phyloP scores from a whole-genome alignment of 768 basidiomycete species.

The Lentinula guzmanii region DNA sequence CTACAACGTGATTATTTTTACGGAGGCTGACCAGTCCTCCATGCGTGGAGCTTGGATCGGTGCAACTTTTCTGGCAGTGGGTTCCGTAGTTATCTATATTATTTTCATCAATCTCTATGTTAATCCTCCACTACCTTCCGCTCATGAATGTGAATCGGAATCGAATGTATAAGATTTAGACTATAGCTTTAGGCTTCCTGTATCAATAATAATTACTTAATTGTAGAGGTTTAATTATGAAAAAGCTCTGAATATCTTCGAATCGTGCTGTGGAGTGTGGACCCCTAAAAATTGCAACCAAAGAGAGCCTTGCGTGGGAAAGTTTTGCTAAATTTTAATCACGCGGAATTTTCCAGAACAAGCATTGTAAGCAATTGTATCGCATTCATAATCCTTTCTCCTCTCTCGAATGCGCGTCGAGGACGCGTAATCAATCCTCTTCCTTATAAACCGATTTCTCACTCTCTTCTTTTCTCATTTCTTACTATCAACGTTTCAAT shows the following conservation, averaged over 20 bases:
- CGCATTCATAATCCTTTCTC: too few relatives aligned
- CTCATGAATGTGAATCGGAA: not conserved
- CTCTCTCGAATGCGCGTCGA: not conserved
- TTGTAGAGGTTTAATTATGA: too few relatives aligned
- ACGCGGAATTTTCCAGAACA: not conserved
- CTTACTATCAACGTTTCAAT: not conserved
- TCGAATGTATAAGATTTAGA: not conserved
- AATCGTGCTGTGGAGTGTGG: too few relatives aligned
- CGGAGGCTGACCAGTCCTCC: slow-evolving; percentile 13
- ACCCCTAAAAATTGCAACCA: too few relatives aligned
- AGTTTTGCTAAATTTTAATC: not conserved
- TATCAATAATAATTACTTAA: too few relatives aligned
- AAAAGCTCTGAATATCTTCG: too few relatives aligned
- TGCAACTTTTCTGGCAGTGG: slow-evolving; percentile 22
- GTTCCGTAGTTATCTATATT: slow-evolving; percentile 18
- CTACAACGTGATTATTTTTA: slow-evolving; percentile 21
- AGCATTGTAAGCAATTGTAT: too few relatives aligned
- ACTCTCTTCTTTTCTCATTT: not conserved
- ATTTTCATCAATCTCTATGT: slow-evolving; percentile 20
- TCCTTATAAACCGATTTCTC: not conserved
- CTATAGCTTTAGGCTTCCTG: not conserved
- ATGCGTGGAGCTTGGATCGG: slow-evolving; percentile 30
- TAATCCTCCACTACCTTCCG: slow-evolving; percentile 10
- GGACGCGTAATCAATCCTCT: not conserved
- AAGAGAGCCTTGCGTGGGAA: too few relatives aligned